phyloP scores from a whole-genome alignment of 2,329 filamentous ascomycete genomes.

The Alternaria rosae region DNA sequence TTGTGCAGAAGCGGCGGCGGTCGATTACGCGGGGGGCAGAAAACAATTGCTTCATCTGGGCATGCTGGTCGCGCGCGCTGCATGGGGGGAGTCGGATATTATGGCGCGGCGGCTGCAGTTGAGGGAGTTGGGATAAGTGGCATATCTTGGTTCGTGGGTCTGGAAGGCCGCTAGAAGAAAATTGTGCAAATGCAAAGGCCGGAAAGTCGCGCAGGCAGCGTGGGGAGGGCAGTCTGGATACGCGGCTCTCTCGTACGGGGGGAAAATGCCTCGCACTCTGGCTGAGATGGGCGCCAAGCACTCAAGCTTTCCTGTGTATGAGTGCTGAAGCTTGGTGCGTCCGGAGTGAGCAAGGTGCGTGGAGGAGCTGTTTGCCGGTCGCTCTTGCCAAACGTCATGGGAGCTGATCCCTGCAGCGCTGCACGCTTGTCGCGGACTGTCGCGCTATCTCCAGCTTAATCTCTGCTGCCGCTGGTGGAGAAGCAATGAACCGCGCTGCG shows the following conservation, averaged over 20 bases:
- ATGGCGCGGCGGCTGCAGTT: slow-evolving; percentile 1
- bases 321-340: slow-evolving; percentile 14
- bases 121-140: slow-evolving; percentile 4
- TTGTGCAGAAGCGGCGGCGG: slow-evolving; percentile 20
- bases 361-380: slow-evolving; percentile 1
- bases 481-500: slow-evolving; percentile 6
- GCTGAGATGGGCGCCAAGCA: slow-evolving; percentile 7
- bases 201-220: slow-evolving; percentile 17
- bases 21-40: slow-evolving; percentile 21
- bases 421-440: slow-evolving; percentile 19
- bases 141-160: slow-evolving; percentile 19
- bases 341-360: not conserved
- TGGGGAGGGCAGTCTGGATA: slow-evolving; percentile 15
- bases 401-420: slow-evolving; percentile 11
- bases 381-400: slow-evolving; percentile 17
- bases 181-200: slow-evolving; percentile 19
- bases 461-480: slow-evolving; percentile 25
- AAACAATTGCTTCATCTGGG: slow-evolving; percentile 5
- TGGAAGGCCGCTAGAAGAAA: slow-evolving; percentile 25
- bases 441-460: slow-evolving; percentile 35
- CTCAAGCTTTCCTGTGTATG: slow-evolving; percentile 10
- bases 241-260: slow-evolving; percentile 11
- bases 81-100: slow-evolving; percentile 12
- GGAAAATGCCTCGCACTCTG: slow-evolving; percentile 15
- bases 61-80: slow-evolving; percentile 6